Base-by-base conservation (phyloP, 257 asterid species). In the Penstemon barbatus region DNA sequence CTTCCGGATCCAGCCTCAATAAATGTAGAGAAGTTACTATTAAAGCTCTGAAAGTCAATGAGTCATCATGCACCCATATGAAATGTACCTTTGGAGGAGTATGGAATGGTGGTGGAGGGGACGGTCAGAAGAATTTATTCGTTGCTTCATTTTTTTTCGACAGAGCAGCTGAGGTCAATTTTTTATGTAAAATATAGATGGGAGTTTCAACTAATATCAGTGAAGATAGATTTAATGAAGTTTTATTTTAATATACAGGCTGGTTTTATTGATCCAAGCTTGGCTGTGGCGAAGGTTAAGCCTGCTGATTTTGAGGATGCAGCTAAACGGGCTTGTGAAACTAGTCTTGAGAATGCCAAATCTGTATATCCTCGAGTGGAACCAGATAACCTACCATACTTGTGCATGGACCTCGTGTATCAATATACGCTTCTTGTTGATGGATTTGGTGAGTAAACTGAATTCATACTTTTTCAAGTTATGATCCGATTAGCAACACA, bases 101-200 rank as follows among this genome's bases (percentile, higher is more conserved):
- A 71, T 94, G 99, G 99, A 94, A 87, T 78, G 99, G 99, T 43
- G 97, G 99, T 40, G 96, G 97, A 56, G 97, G 97, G 7, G 96
- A 93, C 79, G 99, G 97, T 65, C 97, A 84, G 80, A 93, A 87
- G 84, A 90, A 89, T 76, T 82, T 93, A 50, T 93, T 88, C 56
- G 97, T 93, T 62, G 97, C 99, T 61, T 93, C 99, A 36, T 93
- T 93, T 74, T 93, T 93, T 77, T 93, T 88, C 61, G 96, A 90
- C 78, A 86, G 97, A 83, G 99, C 99, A 70, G 91, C 92, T 41
- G 96, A 93, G 97, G 99, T 90, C 84, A 68, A 68, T 66, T 1
- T 25, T 2, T 25, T 25, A 1, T 25, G 33, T 25, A 25, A 25
- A 25, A 1, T 25, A 25, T 25, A 25, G 33, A 1, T 25, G 2